Evolutionary conservation across 2,329 filamentous ascomycete genomes (phyloP).

Genomic region (Talaromyces sp.): DNA sequence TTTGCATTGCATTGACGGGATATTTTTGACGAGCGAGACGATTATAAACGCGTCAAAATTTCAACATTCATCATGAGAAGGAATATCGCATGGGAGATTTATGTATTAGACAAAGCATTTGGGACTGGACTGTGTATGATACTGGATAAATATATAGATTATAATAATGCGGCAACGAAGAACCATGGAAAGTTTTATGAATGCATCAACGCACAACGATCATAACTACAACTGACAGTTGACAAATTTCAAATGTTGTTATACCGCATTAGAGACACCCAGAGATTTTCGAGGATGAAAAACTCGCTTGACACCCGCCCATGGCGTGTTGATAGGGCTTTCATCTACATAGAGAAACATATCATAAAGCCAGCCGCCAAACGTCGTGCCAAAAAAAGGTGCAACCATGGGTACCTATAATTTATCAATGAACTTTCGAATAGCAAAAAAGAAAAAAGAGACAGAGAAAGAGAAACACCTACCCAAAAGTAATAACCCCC

Average conservation of each 20-base stretch:
- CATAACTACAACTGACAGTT: neutral
- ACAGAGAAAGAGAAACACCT: slow-evolving; percentile 12
- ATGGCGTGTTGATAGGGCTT: slow-evolving; percentile 65
- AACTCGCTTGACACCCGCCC: slow-evolving; percentile 51
- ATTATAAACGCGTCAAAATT: neutral
- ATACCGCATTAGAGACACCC: neutral
- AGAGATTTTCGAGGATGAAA: neutral
- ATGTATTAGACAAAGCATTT: neutral
- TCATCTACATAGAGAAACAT: slow-evolving; percentile 63
- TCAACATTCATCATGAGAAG: neutral
- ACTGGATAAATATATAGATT: neutral
- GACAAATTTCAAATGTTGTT: too few species aligned
- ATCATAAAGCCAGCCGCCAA: slow-evolving; percentile 65
- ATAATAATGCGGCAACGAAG: neutral
- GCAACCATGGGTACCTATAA: slow-evolving; percentile 64
- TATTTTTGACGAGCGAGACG: neutral
- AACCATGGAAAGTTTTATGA: neutral
- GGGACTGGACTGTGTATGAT: neutral
- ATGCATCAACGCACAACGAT: too few species aligned
- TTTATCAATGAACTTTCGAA: neutral
- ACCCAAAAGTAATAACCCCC: slow-evolving; percentile 71
- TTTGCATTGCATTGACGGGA: neutral
- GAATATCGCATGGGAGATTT: neutral
- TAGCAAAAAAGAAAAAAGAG: neutral
- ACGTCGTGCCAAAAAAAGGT: slow-evolving; percentile 59